Percentiles rank a stretch among this genome's conserved stretches.
Conservation (phyloP, 129 eudicot species). For the Deinandra increscens region DNA sequence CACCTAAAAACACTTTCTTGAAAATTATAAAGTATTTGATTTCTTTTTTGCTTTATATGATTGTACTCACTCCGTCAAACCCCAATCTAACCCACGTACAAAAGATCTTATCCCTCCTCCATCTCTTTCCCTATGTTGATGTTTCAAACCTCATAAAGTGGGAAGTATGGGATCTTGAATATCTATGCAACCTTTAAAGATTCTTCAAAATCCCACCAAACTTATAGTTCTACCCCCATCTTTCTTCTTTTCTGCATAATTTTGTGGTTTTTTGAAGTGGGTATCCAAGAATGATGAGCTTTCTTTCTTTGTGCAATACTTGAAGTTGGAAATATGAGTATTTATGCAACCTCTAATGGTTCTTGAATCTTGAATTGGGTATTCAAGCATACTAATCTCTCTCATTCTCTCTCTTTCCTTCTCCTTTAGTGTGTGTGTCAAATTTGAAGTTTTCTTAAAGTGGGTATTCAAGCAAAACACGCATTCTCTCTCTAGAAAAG, state of each 20-base stretch:
- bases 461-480: slow-evolving; percentile 19
- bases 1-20: slow-evolving; percentile 18
- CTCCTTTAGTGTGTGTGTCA: background rate
- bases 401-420: background rate
- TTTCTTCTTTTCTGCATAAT: background rate
- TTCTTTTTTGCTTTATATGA: slow-evolving; percentile 19
- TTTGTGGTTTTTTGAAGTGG: slow-evolving; percentile 21
- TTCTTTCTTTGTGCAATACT: slow-evolving; percentile 1
- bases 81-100: slow-evolving; percentile 33
- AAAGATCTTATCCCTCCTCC: slow-evolving; percentile 25
- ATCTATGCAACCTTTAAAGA: slow-evolving; percentile 19
- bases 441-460: slow-evolving; percentile 28
- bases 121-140: slow-evolving; percentile 16
- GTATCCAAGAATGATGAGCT: slow-evolving; percentile 6
- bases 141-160: slow-evolving; percentile 15
- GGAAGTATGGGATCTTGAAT: slow-evolving; percentile 8
- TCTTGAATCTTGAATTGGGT: slow-evolving; percentile 8
- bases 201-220: slow-evolving; percentile 17
- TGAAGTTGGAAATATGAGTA: slow-evolving; percentile 17
- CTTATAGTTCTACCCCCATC: background rate
- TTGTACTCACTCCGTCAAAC: slow-evolving; percentile 32
- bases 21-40: slow-evolving; percentile 4
- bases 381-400: background rate
- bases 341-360: slow-evolving; percentile 5
- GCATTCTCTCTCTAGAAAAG: slow-evolving; percentile 10